Base-by-base conservation (phyloP, 257 asterid genomes). In the Capsicum pubescens region DNA sequence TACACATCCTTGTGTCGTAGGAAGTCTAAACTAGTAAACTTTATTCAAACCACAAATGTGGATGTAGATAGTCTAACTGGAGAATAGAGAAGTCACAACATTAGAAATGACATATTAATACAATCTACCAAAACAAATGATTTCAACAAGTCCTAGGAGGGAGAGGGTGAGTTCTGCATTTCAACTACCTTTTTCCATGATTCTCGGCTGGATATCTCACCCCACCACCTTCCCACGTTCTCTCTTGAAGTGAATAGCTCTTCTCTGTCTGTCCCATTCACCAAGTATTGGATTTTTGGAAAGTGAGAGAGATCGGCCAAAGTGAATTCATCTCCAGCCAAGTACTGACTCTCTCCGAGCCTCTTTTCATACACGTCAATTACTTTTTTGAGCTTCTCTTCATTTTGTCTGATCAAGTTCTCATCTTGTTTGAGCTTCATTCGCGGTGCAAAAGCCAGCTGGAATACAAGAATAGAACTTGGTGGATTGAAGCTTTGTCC, bases 221-320 rank as follows among this genome's bases (percentile, higher is more conserved):
- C 89, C 98, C 98, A 93, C 98, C 98, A 94, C 90, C 98, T 90
- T 77, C 84, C 95, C 7, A 94, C 97, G 78, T 94, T 93, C 85
- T 90, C 85, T 91, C 97, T 89, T 42, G 92, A 87, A 71, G 86
- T 86, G 70, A 94, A 86, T 19, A 91, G 86, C 84, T 91, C 97
- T 63, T 83, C 91, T 52, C 57, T 79, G 10, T 86, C 87, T 35
- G 93, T 89, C 35, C 85, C 83, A n/a, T 83, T 89, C 84, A 87
- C 90, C 88, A 95, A 87, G 84, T 84, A 88, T 55, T 90, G 92
- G 3, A 87, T 54, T 80, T 88, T 93, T 26, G 98, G 98, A 14
- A 95, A 87, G 90, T 95, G 98, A 83, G 93, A 93, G 44, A 95
- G 95, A 88, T 95, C 98, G 0, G 98, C 97, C 82, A 95, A 79